Evolutionary conservation across 192 early-diverging fungal species (phyloP), one percentile per base, ranked within the genome.

Genomic region (Coemansia biformis): DNA sequence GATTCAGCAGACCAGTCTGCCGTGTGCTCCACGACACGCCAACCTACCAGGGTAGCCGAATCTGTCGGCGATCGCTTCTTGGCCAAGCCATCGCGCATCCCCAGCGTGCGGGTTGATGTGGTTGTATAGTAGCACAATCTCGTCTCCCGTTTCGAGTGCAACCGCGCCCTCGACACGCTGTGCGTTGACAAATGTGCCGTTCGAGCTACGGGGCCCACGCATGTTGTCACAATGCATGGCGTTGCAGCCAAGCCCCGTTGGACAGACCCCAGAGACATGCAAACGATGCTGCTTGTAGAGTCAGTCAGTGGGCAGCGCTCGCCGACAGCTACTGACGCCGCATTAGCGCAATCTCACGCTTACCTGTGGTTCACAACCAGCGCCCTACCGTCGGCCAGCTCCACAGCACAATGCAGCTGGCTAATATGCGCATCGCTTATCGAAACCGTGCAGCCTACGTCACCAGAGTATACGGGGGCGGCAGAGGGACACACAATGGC

Each of bases 111-210:
- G 4, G 12, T 45, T 34, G 13, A 73, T 57, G 23, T 22, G 44
- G 29, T 66, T 54, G 26, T 61, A 73, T 3, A 73, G 51, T 8
- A 73, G 38, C 10, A 73, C 63, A 3, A 73, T 3, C 24, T 66
- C 57, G 34, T 73, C 70, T 6, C 51, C 59, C 15, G 54, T 38
- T 5, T 42, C 45, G 12, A 73, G 56, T 10, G 11, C 38, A n/a
- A 16, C 23, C 2, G 54, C 30, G 1, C 29, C 38, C 12, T 65
- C 50, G 24, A 62, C 22, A 12, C 38, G 38, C 29, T 32, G 30
- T 14, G 63, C 41, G 43, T 73, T 73, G 19, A 73, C 63, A 23
- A 51, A 73, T 0, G 63, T 66, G 32, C 70, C 70, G 21, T 66
- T 73, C 9, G 46, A 41, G 48, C 68, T 53, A 37, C 8, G 30